Evolutionary conservation across 371 early-diverging fungal species (phyloP).

Genomic region (Mortierella sp.): DNA sequence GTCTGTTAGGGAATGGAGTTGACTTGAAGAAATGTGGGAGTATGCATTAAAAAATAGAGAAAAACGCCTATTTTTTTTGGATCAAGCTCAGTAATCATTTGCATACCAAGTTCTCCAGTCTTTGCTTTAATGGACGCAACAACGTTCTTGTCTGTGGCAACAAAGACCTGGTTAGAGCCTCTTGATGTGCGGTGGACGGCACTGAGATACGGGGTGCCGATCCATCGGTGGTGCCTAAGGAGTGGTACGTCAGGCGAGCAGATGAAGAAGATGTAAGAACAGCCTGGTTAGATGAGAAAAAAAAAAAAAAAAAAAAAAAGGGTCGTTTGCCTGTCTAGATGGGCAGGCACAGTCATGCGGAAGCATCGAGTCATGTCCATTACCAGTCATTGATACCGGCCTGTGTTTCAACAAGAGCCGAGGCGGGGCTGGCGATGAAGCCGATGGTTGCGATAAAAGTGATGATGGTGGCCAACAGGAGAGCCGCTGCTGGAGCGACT

Average conservation of each 20-base stretch:
- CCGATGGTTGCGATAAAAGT: slow-evolving; percentile 1
- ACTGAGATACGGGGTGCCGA: slow-evolving; percentile 63
- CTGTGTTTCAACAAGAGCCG: slow-evolving; percentile 64
- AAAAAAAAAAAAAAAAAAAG: background rate
- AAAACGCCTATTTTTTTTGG: too few species aligned
- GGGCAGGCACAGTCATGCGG: too few species aligned
- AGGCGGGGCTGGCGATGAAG: slow-evolving; percentile 14
- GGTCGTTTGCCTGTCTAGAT: background rate
- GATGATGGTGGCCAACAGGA: slow-evolving; percentile 37
- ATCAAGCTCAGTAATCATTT: too few species aligned
- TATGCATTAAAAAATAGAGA: too few species aligned
- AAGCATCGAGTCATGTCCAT: background rate
- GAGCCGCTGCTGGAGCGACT: slow-evolving; percentile 16
- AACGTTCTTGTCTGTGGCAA: slow-evolving; percentile 71
- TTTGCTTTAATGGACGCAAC: slow-evolving; percentile 65
- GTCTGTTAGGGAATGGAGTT: background rate
- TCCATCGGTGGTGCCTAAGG: slow-evolving; percentile 71
- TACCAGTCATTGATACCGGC: slow-evolving; percentile 69
- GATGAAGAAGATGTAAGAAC: slow-evolving; percentile 2
- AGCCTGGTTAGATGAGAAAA: background rate
- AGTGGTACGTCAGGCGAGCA: background rate
- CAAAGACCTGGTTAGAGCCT: slow-evolving; percentile 56
- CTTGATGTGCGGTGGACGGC: slow-evolving; percentile 36
- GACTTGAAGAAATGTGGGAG: too few species aligned
- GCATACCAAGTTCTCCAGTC: slow-evolving; percentile 68